Base-by-base conservation (phyloP, 257 asterid genomes). In the Primulina tabacum region DNA sequence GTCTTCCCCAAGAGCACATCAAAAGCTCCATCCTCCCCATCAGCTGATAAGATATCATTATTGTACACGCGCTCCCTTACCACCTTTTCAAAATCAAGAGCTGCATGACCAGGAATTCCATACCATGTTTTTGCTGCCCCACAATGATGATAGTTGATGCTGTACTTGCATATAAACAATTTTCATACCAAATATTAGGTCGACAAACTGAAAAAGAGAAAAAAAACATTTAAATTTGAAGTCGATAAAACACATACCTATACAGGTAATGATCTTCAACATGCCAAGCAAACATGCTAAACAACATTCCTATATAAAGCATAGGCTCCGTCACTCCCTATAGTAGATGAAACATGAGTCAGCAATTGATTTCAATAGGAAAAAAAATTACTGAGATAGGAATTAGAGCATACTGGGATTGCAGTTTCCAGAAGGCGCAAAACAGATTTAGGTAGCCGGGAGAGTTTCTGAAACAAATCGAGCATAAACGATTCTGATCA, bases 301-400 rank as follows among this genome's bases (percentile, higher is more conserved):
- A 93, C 64, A 93, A 84, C 99, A 94, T 94, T 64, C 99, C 99
- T 47, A 94, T 91, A 79, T 94, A 94, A 32, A 94, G 90, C 99
- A 94, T 94, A 16, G 99, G 99, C 80, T 94, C 99, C 69, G 99
- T 94, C 70, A 94, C 97, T 76, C 99, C 99, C 99, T 91, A 87
- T 38, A 74, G 69, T n/a, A 71, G 30, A 80, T 69, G 56, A 68
- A 63, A 67, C 47, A 55, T 76, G 58, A 79, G 72, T 72, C 66
- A 47, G 70, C 70, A 29, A 62, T 37, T 9, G 60, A 74, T 4
- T 47, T 52, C 34, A 32, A n/a, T 58, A 33, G 28, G 53, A 14
- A 12, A 16, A 53, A 59, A 52, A 21, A 70, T 40, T 30, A 16
- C 53, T 28, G 24, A 30, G 20, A 62, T 66, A 30, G 60, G 75